Percentiles rank a stretch among this genome's conserved stretches.
phyloP scores from a whole-genome alignment of 306 rosid genomes.

The Phaseolus lunatus region DNA sequence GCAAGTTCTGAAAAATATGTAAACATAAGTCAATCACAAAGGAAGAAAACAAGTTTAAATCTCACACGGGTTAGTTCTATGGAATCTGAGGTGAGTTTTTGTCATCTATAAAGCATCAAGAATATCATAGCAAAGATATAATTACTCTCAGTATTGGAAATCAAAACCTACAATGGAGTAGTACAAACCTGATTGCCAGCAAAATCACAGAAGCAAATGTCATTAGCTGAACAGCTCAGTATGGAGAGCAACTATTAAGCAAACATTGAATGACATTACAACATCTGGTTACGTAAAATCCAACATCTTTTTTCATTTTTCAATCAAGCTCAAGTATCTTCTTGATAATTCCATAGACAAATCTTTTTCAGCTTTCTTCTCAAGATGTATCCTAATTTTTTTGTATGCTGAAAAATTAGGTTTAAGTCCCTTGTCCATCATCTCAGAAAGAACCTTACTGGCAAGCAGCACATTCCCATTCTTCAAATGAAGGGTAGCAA shows the following conservation, averaged over 20 bases:
- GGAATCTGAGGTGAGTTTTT: no score
- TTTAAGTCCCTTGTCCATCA: conserved; percentile 75
- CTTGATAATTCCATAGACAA: conserved; percentile 61
- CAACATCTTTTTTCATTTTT: conserved; percentile 34
- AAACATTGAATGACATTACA: background rate
- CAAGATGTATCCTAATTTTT: conserved; percentile 52
- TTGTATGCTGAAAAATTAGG: conserved; percentile 61
- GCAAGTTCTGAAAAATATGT: no score
- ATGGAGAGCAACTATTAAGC: background rate
- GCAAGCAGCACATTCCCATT: conserved; percentile 58
- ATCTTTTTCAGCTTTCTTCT: conserved; percentile 47
- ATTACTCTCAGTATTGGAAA: conserved; percentile 26
- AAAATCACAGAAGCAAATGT: conserved; percentile 22
- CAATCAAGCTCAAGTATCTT: conserved; percentile 49
- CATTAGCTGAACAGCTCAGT: background rate
- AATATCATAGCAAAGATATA: background rate
- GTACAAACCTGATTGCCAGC: conserved; percentile 34
- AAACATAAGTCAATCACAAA: no score
- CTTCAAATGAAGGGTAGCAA: conserved; percentile 71
- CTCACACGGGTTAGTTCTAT: no score
- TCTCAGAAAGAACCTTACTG: conserved; percentile 57
- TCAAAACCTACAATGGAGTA: conserved; percentile 32
- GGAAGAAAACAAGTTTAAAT: no score
- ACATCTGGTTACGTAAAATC: conserved; percentile 10
- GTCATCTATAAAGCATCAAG: no score